Base-by-base conservation (phyloP, 179 eudicot species). In the Camellia oleifera region DNA sequence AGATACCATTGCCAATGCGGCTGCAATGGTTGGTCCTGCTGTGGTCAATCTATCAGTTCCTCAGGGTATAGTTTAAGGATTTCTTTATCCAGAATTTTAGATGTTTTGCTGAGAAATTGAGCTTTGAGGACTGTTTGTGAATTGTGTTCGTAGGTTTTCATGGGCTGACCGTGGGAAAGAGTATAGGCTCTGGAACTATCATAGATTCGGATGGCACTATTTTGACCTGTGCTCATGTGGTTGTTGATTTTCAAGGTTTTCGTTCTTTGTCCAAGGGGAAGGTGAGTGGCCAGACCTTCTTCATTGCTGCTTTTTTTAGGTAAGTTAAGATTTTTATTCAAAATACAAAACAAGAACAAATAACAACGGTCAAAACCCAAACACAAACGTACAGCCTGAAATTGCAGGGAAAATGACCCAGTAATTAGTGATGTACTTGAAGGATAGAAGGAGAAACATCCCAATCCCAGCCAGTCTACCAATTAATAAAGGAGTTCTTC, bases 181-280 rank as follows among this genome's bases (percentile, higher is more conserved):
- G 96, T 82, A 84, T 87, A 6, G 99, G 97, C 14, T 92, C 99
- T 54, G 99, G 99, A 86, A 94, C 98, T 53, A 94, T 95, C 70
- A 95, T 95, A 69, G 90, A 92, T 81, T 82, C 93, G 2, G 91
- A 95, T 87, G 99, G 99, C 71, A 95, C 98, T 63, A 95, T 94
- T 68, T 86, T 95, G 82, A 95, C 99, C 62, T 95, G 98, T 85
- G 98, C 99, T 71, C 99, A 94, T 80, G 92, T 85, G 70, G 97
- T 95, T 64, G 90, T 89, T 75, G 94, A 90, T 82, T 89, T 84
- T 85, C 95, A 91, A 78, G 89, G 94, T 63, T 69, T 82, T 72
- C 85, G 85, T 81, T 84, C 88, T 74, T 70, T 86, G 56, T 80
- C 91, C 7, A 91, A 91, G 85, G 98, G 97, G 68, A 92, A 90